Evolutionary conservation across 2,329 filamentous ascomycete genomes (phyloP).

Genomic region (Chaetomiaceae sp.): DNA sequence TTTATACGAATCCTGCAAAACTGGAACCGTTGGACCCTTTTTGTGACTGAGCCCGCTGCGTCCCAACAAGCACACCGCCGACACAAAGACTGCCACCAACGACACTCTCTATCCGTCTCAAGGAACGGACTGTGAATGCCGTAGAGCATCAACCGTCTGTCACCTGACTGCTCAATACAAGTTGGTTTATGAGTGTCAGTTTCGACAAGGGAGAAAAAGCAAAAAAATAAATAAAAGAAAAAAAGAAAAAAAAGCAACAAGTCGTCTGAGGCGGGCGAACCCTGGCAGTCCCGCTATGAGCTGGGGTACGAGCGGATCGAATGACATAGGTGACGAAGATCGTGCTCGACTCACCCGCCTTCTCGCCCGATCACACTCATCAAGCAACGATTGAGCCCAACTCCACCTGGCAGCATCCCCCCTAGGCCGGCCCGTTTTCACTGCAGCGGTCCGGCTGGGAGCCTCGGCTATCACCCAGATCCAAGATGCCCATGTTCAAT

Average conservation of each 20-base stretch:
- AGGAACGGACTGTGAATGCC: no score
- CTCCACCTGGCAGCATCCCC: background rate
- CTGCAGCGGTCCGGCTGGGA: constrained; percentile 6
- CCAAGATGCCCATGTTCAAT: constrained; percentile 56
- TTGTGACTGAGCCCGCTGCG: no score
- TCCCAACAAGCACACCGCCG: no score
- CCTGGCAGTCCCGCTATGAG: background rate
- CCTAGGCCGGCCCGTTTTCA: constrained; percentile 3
- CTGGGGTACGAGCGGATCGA: background rate
- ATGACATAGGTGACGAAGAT: constrained; percentile 11
- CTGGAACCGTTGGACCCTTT: no score
- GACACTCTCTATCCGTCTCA: no score
- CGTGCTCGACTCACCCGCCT: background rate
- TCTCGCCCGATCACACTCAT: background rate
- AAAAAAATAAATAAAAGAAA: background rate
- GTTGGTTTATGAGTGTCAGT: no score
- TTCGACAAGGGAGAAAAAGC: no score
- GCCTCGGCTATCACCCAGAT: background rate
- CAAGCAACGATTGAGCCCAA: background rate
- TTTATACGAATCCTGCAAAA: no score
- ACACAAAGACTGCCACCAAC: no score
- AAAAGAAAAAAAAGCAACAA: background rate
- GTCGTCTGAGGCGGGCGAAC: background rate
- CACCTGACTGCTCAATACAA: no score
- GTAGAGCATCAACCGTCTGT: no score